These are phyloP conservation scores for Suillus subaureus DNA, from an alignment of 768 basidiomycete species.

Conservation along the genomic window DNA sequence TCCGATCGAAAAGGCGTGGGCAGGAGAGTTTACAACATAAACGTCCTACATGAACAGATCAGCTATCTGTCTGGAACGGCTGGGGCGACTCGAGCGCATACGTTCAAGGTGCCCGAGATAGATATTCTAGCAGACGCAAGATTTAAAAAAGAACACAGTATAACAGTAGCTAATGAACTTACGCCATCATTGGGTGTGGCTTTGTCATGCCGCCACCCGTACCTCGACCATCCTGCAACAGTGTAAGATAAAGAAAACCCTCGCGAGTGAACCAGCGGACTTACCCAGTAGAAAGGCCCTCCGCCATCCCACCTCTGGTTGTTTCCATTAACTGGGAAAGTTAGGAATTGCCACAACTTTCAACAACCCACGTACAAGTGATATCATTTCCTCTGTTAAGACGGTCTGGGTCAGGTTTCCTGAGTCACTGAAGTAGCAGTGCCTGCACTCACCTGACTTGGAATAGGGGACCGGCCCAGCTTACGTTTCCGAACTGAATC, in stretches of 20 bases:
- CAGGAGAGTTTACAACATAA: slow-evolving; percentile 43
- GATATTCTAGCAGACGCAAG: slow-evolving; percentile 29
- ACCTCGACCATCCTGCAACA: slow-evolving; percentile 31
- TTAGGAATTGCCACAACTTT: not conserved
- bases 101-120: slow-evolving; percentile 43
- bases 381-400: slow-evolving; percentile 46
- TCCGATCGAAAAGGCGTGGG: slow-evolving; percentile 32
- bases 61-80: not conserved
- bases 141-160: not conserved
- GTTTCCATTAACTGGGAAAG: slow-evolving; percentile 40
- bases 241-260: not conserved
- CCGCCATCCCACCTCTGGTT: slow-evolving; percentile 43
- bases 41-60: slow-evolving; percentile 28
- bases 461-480: slow-evolving; percentile 59
- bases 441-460: slow-evolving; percentile 42
- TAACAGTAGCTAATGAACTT: slow-evolving; percentile 7
- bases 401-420: not conserved
- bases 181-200: slow-evolving; percentile 45
- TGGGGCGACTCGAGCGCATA: slow-evolving; percentile 16
- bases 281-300: slow-evolving; percentile 48
- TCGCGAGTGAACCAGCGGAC: not conserved
- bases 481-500: slow-evolving; percentile 53
- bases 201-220: slow-evolving; percentile 17
- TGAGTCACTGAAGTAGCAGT: not conserved
- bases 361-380: slow-evolving; percentile 41